phyloP scores from a whole-genome alignment of 106 monocot species.

The Agapanthus africanus region DNA sequence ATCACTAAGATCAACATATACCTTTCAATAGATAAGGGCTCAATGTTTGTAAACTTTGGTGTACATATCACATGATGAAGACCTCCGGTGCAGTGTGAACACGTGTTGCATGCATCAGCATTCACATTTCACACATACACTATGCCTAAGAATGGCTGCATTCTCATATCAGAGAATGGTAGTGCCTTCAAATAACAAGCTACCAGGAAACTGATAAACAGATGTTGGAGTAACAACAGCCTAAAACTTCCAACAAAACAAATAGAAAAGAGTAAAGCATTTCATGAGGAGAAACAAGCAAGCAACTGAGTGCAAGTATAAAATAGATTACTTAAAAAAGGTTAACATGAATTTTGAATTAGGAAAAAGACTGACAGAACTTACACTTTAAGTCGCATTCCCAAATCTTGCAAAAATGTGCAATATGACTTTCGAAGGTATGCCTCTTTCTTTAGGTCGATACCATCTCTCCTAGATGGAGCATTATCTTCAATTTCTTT shows the following conservation, averaged over 20 bases:
- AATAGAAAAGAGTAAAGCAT: background rate
- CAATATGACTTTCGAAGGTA: constrained; percentile 34
- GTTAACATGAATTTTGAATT: background rate
- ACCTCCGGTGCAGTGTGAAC: too few relatives aligned
- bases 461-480: constrained; percentile 43
- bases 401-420: constrained; percentile 40
- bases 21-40: background rate
- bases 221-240: too few relatives aligned
- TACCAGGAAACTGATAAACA: too few relatives aligned
- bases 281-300: background rate
- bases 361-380: background rate
- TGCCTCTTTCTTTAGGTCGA: constrained; percentile 42
- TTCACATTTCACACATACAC: too few relatives aligned
- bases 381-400: constrained; percentile 48
- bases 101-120: background rate
- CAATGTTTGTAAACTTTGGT: too few relatives aligned
- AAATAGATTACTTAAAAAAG: background rate
- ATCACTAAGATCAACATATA: background rate
- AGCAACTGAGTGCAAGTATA: background rate
- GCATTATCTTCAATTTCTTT: constrained; percentile 44
- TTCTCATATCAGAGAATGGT: too few relatives aligned
- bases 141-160: background rate
- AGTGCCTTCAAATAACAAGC: background rate
- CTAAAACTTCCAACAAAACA: background rate
- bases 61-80: too few relatives aligned